phyloP scores from a whole-genome alignment of 106 monocot genomes.

The Dendrobium chrysotoxum region DNA sequence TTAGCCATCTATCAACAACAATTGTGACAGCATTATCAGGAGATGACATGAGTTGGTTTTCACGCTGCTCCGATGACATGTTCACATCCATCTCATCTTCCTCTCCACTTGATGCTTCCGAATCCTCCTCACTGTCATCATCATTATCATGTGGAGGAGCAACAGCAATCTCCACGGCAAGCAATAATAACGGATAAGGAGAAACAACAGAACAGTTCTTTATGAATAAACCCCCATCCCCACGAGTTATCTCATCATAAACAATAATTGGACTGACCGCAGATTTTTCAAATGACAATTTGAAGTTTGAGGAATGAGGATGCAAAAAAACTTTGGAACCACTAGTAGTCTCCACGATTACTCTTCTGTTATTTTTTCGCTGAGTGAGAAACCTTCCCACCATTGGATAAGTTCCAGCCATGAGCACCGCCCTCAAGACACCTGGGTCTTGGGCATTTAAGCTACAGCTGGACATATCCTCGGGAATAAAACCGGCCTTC shows the following conservation, averaged over 20 bases:
- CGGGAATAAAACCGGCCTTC: constrained; percentile 65
- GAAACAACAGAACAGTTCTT: constrained; percentile 66
- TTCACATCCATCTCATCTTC: constrained; percentile 39
- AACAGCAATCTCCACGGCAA: constrained; percentile 82
- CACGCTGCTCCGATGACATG: constrained; percentile 16
- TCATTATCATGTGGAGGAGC: constrained; percentile 49
- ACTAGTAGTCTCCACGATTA: constrained; percentile 63
- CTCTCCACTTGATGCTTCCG: constrained; percentile 37
- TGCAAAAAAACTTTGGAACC: constrained; percentile 80
- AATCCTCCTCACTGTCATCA: constrained; percentile 38
- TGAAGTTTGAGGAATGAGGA: constrained; percentile 76
- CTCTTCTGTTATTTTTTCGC: constrained; percentile 33
- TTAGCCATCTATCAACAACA: constrained; percentile 87
- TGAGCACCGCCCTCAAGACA: constrained; percentile 72
- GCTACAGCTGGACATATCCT: constrained; percentile 54
- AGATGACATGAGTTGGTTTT: constrained; percentile 71
- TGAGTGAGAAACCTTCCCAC: constrained; percentile 68
- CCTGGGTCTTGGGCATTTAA: constrained; percentile 82
- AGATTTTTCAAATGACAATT: constrained; percentile 40
- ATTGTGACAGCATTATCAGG: constrained; percentile 76
- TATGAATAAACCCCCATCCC: constrained; percentile 73
- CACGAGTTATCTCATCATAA: constrained; percentile 92
- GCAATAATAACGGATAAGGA: constrained; percentile 63
- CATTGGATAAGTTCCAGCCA: constrained; percentile 87
- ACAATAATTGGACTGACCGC: constrained; percentile 37